Evolutionary conservation across 805 yeast genomes (phyloP), one percentile per base, ranked within the genome.

Genomic region (Schwanniomyces yamadae): DNA sequence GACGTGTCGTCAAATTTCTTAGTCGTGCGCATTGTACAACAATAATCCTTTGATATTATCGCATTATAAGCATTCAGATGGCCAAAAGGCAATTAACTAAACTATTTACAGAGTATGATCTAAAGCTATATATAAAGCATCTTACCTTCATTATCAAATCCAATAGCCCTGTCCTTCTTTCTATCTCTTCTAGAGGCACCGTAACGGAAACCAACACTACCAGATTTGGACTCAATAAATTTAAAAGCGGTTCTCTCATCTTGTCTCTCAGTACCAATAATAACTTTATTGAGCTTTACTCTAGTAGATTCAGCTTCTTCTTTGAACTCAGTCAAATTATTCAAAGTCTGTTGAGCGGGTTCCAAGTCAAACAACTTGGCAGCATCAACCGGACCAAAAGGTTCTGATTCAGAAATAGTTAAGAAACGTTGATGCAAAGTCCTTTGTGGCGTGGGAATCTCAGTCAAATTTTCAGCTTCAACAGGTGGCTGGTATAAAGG

Each of bases 331-430:
- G 86, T 72, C 44, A 90, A 72, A 57, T 77, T 78, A 49, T 80
- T 78, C 49, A 90, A 71, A 3, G 93, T 84, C 23, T 72, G 78
- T 31, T 79, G 76, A 19, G 98, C 97, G n/a, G 96, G 95, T 57
- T 86, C 90, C 45, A 91, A 71, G 28, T 75, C 89, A 45, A 87
- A 77, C 25, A 84, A 76, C 39, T 79, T 69, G 33, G 99, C 96
- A 10, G 99, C 97, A 55, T 93, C 98, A 5, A 89, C 74, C 4
- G 97, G 95, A 5, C 96, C 96, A 57, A 91, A 90, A 7, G 96
- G 95, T 66, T 89, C 95, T 18, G 89, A 81, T 64, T 91, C 99
- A 7, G 96, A 91, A 57, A 91, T 82, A 9, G 95, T 84, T 55
- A 87, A 63, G 69, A 90, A 90, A 46, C 91, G 73, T 45, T 95